Evolutionary conservation across 805 yeast genomes (phyloP).

Genomic region (Kodamaea kaohsiungensis): DNA sequence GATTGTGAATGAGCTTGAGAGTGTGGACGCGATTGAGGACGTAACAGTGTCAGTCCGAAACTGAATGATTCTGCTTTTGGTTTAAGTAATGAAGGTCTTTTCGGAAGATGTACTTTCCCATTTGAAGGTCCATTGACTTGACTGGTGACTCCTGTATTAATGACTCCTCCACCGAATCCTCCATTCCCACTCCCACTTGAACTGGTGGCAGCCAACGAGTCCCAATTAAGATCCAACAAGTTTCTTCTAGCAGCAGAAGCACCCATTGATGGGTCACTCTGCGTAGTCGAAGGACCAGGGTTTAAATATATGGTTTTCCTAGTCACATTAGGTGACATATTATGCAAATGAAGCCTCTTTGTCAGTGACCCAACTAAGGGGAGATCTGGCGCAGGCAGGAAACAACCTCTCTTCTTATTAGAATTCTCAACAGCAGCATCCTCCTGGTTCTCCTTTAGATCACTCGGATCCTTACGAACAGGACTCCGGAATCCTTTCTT

Average conservation of each 20-base stretch:
- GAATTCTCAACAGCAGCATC: background rate
- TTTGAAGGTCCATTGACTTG: conserved; percentile 3
- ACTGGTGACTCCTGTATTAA: background rate
- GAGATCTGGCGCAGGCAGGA: conserved; percentile 1
- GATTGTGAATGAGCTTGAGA: conserved; percentile 15
- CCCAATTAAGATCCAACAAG: conserved; percentile 2
- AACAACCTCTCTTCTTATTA: background rate
- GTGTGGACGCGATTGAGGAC: background rate
- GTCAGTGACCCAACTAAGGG: conserved; percentile 17
- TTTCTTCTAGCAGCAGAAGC: conserved; percentile 5
- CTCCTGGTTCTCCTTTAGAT: background rate
- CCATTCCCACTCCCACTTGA: background rate
- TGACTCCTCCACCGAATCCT: background rate
- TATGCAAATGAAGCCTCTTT: conserved; percentile 31
- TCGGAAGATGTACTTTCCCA: background rate
- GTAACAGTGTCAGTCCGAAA: conserved; percentile 12
- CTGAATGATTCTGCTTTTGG: conserved; percentile 21
- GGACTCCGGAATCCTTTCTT: background rate
- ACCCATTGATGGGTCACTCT: background rate
- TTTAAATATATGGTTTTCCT: conserved; percentile 25
- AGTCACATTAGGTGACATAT: conserved; percentile 39
- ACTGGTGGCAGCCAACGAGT: background rate
- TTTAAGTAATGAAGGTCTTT: conserved; percentile 5
- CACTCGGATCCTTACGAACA: background rate
- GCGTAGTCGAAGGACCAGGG: conserved; percentile 9